These are phyloP conservation scores for Termitomyces sp. DNA, from an alignment of 768 basidiomycete genomes.

Conservation along the genomic window DNA sequence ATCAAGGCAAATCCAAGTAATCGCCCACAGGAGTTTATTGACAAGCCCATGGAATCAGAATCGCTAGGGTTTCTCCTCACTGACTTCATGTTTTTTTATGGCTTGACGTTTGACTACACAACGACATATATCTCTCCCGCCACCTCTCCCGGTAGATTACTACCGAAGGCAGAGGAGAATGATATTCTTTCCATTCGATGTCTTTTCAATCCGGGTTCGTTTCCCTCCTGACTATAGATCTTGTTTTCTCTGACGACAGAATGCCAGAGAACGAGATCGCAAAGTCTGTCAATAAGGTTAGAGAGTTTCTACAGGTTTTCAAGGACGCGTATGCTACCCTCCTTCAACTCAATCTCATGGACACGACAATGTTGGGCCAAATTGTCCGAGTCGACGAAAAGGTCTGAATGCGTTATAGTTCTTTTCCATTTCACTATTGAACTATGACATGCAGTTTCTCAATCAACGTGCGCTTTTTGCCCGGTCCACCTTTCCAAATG, in stretches of 20 bases:
- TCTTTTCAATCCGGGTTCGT: slow-evolving; percentile 36
- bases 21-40: slow-evolving; percentile 40
- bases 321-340: slow-evolving; percentile 25
- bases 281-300: slow-evolving; percentile 28
- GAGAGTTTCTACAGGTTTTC: slow-evolving; percentile 30
- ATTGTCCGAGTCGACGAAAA: slow-evolving; percentile 23
- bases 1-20: slow-evolving; percentile 57
- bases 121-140: slow-evolving; percentile 34
- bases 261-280: slow-evolving; percentile 38
- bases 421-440: neutral
- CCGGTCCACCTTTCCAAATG: neutral
- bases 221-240: neutral
- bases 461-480: neutral
- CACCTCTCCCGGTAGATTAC: slow-evolving; percentile 27
- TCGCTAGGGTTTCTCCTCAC: slow-evolving; percentile 56
- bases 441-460: neutral
- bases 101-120: slow-evolving; percentile 37
- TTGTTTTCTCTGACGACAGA: neutral
- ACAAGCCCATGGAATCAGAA: slow-evolving; percentile 43
- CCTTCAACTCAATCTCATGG: slow-evolving; percentile 13
- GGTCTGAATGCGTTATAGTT: slow-evolving; percentile 7
- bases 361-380: slow-evolving; percentile 20
- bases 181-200: slow-evolving; percentile 37
- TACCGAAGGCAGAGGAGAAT: slow-evolving; percentile 22
- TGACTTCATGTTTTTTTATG: slow-evolving; percentile 70